These are phyloP conservation scores for Oldenlandia corymbosa DNA, from an alignment of 257 asterid genomes.

Conservation along the genomic window DNA sequence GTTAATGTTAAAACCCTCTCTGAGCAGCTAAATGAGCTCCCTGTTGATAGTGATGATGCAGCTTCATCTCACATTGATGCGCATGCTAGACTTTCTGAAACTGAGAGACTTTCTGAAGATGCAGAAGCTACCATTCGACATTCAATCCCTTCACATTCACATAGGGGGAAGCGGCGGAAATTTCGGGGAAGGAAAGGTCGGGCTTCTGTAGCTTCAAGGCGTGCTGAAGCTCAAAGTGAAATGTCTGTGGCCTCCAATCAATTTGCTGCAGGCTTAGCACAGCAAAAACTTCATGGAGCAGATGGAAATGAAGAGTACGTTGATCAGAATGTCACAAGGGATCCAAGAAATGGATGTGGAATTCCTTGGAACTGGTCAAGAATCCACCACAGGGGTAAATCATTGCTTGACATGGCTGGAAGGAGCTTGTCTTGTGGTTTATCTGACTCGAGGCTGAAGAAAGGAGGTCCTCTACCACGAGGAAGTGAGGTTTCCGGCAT, in stretches of 20 bases:
- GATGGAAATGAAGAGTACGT: constrained; percentile 41
- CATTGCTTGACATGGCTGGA: constrained; percentile 87
- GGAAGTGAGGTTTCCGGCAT: constrained; percentile 39
- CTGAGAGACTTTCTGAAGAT: constrained; percentile 34
- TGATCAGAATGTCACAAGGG: constrained; percentile 37
- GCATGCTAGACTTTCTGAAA: constrained; percentile 28
- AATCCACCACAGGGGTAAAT: constrained; percentile 82
- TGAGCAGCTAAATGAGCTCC: constrained; percentile 48
- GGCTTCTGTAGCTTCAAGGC: constrained; percentile 41
- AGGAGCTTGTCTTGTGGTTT: constrained; percentile 88
- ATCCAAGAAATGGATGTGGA: constrained; percentile 76
- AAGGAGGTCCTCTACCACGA: constrained; percentile 31
- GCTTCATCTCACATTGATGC: constrained; percentile 44
- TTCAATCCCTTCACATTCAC: constrained; percentile 29
- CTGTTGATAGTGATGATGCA: constrained; percentile 54
- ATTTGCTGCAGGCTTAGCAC: constrained; percentile 39
- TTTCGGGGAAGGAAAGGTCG: constrained; percentile 72
- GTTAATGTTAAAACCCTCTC: constrained; percentile 45
- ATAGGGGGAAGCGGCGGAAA: constrained; percentile 64
- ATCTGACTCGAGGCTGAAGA: constrained; percentile 65
- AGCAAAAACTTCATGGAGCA: constrained; percentile 29
- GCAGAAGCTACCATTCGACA: constrained; percentile 28
- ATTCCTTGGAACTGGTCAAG: constrained; percentile 95
- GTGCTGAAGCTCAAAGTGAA: constrained; percentile 53
- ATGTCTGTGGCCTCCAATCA: constrained; percentile 92